These are phyloP conservation scores for Cryomyces antarcticus DNA, from an alignment of 495 filamentous ascomycete species.

Conservation along the genomic window DNA sequence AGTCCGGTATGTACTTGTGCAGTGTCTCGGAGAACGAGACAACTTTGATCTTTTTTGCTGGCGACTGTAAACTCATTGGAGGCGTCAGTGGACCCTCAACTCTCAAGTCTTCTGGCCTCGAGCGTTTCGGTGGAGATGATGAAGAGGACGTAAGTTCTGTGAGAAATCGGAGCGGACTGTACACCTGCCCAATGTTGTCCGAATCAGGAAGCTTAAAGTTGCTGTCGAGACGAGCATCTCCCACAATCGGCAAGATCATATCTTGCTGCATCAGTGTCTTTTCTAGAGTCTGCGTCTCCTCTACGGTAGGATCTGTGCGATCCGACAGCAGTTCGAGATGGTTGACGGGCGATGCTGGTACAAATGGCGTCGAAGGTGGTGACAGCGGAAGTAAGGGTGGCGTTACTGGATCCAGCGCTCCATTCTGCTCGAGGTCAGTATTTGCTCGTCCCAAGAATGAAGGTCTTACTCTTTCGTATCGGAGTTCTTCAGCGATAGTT, in stretches of 20 bases:
- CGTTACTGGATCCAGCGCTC: slow-evolving; percentile 24
- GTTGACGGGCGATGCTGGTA: slow-evolving; percentile 26
- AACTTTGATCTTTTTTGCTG: slow-evolving; percentile 14
- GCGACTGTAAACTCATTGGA: slow-evolving; percentile 7
- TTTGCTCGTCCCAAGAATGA: slow-evolving; percentile 1
- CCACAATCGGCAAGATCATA: slow-evolving; percentile 7
- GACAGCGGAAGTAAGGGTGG: slow-evolving; percentile 36
- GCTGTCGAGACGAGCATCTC: slow-evolving; percentile 7
- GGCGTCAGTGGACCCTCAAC: slow-evolving; percentile 24
- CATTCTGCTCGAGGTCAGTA: slow-evolving; percentile 13
- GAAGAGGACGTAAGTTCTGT: slow-evolving; percentile 3
- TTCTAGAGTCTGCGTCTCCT: slow-evolving; percentile 29
- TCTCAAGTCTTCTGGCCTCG: slow-evolving; percentile 18
- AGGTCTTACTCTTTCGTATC: slow-evolving; percentile 12
- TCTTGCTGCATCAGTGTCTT: slow-evolving; percentile 19
- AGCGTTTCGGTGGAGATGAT: slow-evolving; percentile 9
- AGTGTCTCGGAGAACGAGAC: slow-evolving; percentile 20
- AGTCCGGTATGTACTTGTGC: slow-evolving; percentile 10
- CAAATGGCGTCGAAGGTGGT: slow-evolving; percentile 20
- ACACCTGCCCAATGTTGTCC: slow-evolving; percentile 1
- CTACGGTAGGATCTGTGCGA: slow-evolving; percentile 21
- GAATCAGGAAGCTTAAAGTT: slow-evolving; percentile 9
- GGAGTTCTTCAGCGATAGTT: slow-evolving; percentile 13
- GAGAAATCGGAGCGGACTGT: slow-evolving; percentile 8
- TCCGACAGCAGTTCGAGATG: slow-evolving; percentile 34